These are phyloP conservation scores for Pseudogymnoascus sp. DNA, from an alignment of 2,329 filamentous ascomycete species.

Conservation along the genomic window DNA sequence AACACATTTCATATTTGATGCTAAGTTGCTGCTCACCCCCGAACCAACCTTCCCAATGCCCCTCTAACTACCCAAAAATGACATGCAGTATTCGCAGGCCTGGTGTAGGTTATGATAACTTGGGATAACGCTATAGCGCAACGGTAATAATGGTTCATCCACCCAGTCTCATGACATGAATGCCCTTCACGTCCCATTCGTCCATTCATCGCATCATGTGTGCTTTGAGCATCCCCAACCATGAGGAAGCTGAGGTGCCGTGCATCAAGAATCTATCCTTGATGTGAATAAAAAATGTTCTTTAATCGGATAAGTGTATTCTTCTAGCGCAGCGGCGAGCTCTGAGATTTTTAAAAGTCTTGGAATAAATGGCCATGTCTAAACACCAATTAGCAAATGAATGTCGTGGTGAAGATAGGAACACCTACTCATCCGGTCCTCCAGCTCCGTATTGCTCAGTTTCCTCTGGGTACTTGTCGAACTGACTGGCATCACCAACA, in stretches of 20 bases:
- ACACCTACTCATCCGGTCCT: conserved; percentile 77
- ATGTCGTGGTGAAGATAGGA: neutral
- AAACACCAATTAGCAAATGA: neutral
- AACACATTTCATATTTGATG: conserved; percentile 2
- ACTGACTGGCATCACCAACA: conserved; percentile 90
- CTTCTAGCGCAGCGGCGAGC: neutral
- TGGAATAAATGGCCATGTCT: conserved; percentile 7
- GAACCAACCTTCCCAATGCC: neutral
- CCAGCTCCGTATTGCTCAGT: conserved; percentile 78
- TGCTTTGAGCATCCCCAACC: neutral
- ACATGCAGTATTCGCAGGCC: neutral
- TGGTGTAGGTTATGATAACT: neutral
- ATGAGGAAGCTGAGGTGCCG: neutral
- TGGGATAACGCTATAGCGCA: neutral
- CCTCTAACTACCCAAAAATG: conserved; percentile 2
- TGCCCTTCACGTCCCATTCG: neutral
- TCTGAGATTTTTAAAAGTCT: conserved; percentile 7
- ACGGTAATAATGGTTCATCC: neutral
- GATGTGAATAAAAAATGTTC: conserved; percentile 1
- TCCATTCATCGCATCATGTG: neutral
- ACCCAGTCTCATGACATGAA: neutral
- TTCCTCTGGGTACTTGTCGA: conserved; percentile 96
- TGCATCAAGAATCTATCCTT: conserved; percentile 4
- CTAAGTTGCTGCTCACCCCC: neutral
- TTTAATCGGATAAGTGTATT: conserved; percentile 4